Conservation (phyloP, 768 basidiomycete species). For the Pleurotus tuoliensis region DNA sequence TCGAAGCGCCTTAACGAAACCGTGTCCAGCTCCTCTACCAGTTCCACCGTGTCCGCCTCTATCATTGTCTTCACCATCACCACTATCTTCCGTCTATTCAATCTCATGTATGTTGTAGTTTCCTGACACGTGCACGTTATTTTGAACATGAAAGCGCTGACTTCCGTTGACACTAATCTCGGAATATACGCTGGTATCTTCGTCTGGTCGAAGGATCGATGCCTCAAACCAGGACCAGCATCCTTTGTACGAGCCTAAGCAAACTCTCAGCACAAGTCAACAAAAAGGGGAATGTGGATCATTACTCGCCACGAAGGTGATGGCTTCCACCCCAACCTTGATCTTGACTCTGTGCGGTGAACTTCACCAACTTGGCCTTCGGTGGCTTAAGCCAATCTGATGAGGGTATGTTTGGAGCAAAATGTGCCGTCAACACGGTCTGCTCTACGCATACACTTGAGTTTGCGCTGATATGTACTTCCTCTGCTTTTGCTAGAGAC, state of each 20-base stretch:
- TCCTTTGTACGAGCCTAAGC: conserved; percentile 23
- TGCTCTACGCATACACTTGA: neutral
- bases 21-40: conserved; percentile 10
- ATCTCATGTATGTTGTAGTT: conserved; percentile 16
- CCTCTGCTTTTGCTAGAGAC: neutral
- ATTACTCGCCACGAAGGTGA: conserved; percentile 15
- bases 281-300: neutral
- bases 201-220: conserved; percentile 19
- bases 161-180: conserved; percentile 1
- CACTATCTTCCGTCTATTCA: conserved; percentile 17
- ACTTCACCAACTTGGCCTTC: conserved; percentile 14
- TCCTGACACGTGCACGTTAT: conserved; percentile 22
- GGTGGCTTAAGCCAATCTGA: neutral
- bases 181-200: conserved; percentile 9
- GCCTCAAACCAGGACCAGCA: conserved; percentile 32
- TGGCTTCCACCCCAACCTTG: conserved; percentile 30
- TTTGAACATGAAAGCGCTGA: conserved; percentile 22
- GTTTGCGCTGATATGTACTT: neutral
- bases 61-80: conserved; percentile 10
- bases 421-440: neutral
- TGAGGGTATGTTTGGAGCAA: neutral
- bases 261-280: neutral
- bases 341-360: conserved; percentile 20
- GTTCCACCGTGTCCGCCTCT: conserved; percentile 8
- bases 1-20: conserved; percentile 17